A percentile compares a stretch with the other conserved stretches of the same genome.
Evolutionary conservation across 1,139 yeast genomes (phyloP).

Genomic region (Yarrowia galli): DNA sequence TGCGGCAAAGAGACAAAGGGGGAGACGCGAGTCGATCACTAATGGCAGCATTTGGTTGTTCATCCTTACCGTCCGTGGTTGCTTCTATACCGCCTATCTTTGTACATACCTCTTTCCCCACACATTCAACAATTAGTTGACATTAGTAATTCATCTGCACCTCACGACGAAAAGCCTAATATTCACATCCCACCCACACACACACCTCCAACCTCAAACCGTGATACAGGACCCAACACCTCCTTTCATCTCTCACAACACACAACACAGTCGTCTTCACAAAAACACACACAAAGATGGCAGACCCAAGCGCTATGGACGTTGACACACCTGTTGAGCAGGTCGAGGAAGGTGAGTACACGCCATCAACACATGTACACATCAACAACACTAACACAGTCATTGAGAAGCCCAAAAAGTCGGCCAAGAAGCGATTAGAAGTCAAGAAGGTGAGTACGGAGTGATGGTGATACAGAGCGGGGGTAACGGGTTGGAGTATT

Average conservation of each 20-base stretch:
- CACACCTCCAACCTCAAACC: background rate
- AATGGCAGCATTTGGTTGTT: background rate
- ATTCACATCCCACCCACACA: background rate
- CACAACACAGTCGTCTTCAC: conserved; percentile 3
- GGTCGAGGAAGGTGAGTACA: conserved; percentile 30
- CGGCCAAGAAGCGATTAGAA: conserved; percentile 64
- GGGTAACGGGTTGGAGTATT: too few species aligned
- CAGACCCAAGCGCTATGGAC: conserved; percentile 36
- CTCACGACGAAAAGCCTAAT: conserved; percentile 11
- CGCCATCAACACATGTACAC: too few species aligned
- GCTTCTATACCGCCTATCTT: background rate
- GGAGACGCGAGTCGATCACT: background rate
- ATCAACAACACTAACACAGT: conserved; percentile 25
- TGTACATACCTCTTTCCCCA: background rate
- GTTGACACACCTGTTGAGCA: conserved; percentile 38
- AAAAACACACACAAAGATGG: background rate
- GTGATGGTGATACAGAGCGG: too few species aligned
- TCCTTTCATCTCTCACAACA: conserved; percentile 13
- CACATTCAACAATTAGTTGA: conserved; percentile 23
- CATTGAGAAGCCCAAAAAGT: conserved; percentile 41
- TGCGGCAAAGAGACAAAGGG: background rate
- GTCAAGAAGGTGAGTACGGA: conserved; percentile 59
- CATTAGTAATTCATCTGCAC: conserved; percentile 26
- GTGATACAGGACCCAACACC: conserved; percentile 5
- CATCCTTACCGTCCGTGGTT: too few species aligned